A percentile compares a stretch with the other conserved stretches of the same genome.
Conservation (phyloP, 805 yeast species). For the Candida anglica region DNA sequence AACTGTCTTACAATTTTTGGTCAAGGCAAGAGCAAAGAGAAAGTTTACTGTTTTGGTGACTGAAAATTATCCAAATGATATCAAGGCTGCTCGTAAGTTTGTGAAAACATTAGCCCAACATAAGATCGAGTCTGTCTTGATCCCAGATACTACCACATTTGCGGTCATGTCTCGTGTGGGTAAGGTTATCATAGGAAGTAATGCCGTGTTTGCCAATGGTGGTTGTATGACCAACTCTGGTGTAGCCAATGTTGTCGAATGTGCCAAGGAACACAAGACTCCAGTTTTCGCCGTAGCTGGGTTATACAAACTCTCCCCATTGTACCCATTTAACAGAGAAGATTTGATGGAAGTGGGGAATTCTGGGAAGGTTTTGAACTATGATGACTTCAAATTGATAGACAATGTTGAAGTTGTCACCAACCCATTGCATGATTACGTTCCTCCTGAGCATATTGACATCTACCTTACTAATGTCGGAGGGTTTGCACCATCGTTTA, state of each 20-base stretch:
- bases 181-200: conserved; percentile 89
- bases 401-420: conserved; percentile 72
- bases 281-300: conserved; percentile 97
- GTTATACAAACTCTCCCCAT: conserved; percentile 84
- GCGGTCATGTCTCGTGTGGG: conserved; percentile 98
- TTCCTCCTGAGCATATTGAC: conserved; percentile 91
- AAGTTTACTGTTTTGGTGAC: conserved; percentile 89
- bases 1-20: conserved; percentile 81
- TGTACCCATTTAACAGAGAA: conserved; percentile 85
- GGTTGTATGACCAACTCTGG: conserved; percentile 90
- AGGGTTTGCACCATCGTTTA: conserved; percentile 93
- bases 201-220: conserved; percentile 93
- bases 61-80: conserved; percentile 87
- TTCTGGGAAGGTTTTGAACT: conserved; percentile 81
- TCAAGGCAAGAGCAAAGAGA: conserved; percentile 85
- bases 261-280: conserved; percentile 93
- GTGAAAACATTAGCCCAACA: conserved; percentile 78
- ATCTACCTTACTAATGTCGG: conserved; percentile 93
- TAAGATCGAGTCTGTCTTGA: conserved; percentile 82
- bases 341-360: conserved; percentile 87
- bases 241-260: conserved; percentile 87
- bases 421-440: conserved; percentile 87
- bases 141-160: conserved; percentile 89
- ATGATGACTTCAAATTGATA: conserved; percentile 63
- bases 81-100: conserved; percentile 70